Conservation (phyloP, 2,329 filamentous ascomycete species). For the Hypomyces rosellus region DNA sequence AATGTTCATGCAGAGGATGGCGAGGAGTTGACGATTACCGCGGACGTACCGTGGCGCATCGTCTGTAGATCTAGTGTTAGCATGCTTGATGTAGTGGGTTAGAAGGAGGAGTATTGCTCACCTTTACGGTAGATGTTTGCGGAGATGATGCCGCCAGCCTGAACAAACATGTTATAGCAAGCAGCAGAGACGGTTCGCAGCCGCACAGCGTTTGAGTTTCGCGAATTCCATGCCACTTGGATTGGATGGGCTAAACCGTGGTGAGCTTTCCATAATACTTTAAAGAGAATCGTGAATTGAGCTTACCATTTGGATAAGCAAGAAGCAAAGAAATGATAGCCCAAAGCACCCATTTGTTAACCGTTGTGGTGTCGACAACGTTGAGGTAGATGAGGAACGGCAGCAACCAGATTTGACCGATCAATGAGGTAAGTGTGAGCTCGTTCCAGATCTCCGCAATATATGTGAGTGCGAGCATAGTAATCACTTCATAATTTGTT, state of each 20-base stretch:
- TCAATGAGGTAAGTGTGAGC: conserved; percentile 29
- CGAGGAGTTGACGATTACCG: conserved; percentile 45
- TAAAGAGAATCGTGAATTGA: not conserved
- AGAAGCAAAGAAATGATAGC: conserved; percentile 28
- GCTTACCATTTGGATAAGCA: conserved; percentile 34
- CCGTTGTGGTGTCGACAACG: conserved; percentile 19
- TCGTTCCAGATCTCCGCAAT: conserved; percentile 7
- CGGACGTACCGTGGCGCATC: conserved; percentile 47
- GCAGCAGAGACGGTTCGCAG: conserved; percentile 56
- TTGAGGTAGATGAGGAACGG: conserved; percentile 29
- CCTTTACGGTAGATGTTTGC: conserved; percentile 37
- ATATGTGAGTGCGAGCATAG: conserved; percentile 13
- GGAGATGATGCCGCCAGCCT: conserved; percentile 36
- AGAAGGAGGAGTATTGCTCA: not conserved
- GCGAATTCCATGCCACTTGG: conserved; percentile 52
- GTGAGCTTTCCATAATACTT: conserved; percentile 11
- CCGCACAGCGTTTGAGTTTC: conserved; percentile 56
- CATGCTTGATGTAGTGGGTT: not conserved
- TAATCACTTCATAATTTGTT: conserved; percentile 16
- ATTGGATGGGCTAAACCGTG: conserved; percentile 28
- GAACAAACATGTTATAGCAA: conserved; percentile 53
- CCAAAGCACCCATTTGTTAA: conserved; percentile 28
- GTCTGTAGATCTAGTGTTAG: conserved; percentile 25
- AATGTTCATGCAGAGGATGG: conserved; percentile 41
- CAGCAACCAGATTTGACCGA: too few relatives aligned